These are phyloP conservation scores for Tricharina praecox DNA, from an alignment of 495 filamentous ascomycete genomes.

Conservation along the genomic window DNA sequence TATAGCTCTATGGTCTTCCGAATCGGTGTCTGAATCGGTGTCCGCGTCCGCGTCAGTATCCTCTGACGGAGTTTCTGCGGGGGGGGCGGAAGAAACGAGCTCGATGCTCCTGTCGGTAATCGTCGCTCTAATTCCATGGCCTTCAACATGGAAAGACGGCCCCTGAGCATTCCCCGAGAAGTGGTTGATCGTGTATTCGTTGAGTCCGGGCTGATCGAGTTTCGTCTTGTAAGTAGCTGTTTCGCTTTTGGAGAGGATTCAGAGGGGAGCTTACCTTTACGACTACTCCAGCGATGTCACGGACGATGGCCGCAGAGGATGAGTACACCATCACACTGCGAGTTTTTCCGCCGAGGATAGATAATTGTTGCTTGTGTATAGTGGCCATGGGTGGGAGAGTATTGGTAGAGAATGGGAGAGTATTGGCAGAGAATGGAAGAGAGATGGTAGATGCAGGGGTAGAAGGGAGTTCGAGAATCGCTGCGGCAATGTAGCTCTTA, in stretches of 20 bases:
- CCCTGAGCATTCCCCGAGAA: slow-evolving; percentile 47
- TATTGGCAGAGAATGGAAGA: background rate
- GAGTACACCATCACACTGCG: slow-evolving; percentile 47
- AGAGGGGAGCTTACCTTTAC: slow-evolving; percentile 33
- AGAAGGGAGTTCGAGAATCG: no score
- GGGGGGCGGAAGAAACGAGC: slow-evolving; percentile 35
- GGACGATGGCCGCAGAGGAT: slow-evolving; percentile 41
- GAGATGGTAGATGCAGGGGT: background rate
- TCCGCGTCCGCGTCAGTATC: slow-evolving; percentile 29
- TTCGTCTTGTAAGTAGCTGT: background rate
- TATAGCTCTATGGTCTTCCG: slow-evolving; percentile 14
- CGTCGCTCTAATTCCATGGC: slow-evolving; percentile 39
- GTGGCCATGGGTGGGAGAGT: background rate
- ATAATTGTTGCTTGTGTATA: slow-evolving; percentile 28
- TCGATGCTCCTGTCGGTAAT: slow-evolving; percentile 52
- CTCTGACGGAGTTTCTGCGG: slow-evolving; percentile 27
- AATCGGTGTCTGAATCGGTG: slow-evolving; percentile 27
- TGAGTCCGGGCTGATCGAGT: slow-evolving; percentile 33
- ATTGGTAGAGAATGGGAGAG: background rate
- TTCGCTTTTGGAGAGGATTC: background rate
- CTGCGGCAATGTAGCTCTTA: no score
- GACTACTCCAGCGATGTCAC: slow-evolving; percentile 44
- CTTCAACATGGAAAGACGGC: slow-evolving; percentile 53
- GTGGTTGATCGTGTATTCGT: slow-evolving; percentile 48
- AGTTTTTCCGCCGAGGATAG: slow-evolving; percentile 39